A percentile compares a stretch with the other conserved stretches of the same genome.
phyloP scores from a whole-genome alignment of 805 yeast species.

The Wickerhamiella slavikovae region DNA sequence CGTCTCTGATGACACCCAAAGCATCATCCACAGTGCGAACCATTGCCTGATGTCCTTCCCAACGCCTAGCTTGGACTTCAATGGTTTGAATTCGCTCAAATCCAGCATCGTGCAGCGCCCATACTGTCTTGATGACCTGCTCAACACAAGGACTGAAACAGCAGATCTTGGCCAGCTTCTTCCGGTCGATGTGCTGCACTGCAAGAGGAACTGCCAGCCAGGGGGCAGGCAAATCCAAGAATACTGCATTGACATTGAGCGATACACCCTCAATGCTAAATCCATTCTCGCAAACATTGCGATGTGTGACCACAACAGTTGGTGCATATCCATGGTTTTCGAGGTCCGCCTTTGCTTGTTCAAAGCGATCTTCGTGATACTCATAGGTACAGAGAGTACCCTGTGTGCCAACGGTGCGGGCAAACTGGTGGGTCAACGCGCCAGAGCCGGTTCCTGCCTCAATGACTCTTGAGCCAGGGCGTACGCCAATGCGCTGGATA shows the following conservation, averaged over 20 bases:
- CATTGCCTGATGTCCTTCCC: slow-evolving; percentile 86
- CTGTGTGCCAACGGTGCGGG: slow-evolving; percentile 42
- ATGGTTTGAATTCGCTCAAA: slow-evolving; percentile 86
- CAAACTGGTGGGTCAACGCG: slow-evolving; percentile 80
- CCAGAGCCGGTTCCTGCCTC: slow-evolving; percentile 99
- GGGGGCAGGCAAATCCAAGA: slow-evolving; percentile 88
- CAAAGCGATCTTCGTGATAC: slow-evolving; percentile 67
- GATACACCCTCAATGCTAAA: slow-evolving; percentile 25
- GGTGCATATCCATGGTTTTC: slow-evolving; percentile 41
- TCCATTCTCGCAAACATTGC: slow-evolving; percentile 85
- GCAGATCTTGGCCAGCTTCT: slow-evolving; percentile 48
- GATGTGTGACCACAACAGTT: slow-evolving; percentile 53
- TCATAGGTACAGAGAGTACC: slow-evolving; percentile 73
- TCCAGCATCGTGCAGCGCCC: slow-evolving; percentile 48
- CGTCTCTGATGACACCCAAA: slow-evolving; percentile 56
- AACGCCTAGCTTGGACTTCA: slow-evolving; percentile 63
- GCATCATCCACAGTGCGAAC: slow-evolving; percentile 64
- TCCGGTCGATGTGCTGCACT: slow-evolving; percentile 29
- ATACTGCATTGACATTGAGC: slow-evolving; percentile 43
- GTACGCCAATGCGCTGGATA: slow-evolving; percentile 56
- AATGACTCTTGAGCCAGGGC: slow-evolving; percentile 57
- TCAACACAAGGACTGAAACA: slow-evolving; percentile 97
- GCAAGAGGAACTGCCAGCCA: slow-evolving; percentile 85
- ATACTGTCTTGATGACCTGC: slow-evolving; percentile 78
- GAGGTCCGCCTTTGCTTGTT: slow-evolving; percentile 64